Base-by-base conservation (phyloP, 441 rosid genomes). In the Gossypium trilobum region DNA sequence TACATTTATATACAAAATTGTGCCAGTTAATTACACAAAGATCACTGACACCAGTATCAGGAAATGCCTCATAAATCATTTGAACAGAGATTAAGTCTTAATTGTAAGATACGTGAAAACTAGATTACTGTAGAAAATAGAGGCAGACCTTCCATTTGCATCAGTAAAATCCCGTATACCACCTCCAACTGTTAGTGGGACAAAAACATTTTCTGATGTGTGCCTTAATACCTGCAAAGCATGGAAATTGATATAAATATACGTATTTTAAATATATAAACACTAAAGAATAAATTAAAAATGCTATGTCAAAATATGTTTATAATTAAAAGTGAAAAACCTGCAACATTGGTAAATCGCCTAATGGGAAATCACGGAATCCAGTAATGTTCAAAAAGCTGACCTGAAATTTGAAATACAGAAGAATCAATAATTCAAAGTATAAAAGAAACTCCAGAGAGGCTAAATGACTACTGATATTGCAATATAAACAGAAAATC, bases 101-200 rank as follows among this genome's bases (percentile, higher is more conserved):
- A 27, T 51, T 0, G 13, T 16, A 9, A 68, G n/a, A 68, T 33
- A 52, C 2, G 19, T 2, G 61, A 17, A 68, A 29, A 31, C 13
- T 36, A 68, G 7, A 51, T 22, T 20, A 62, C 14, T 17, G 29
- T 25, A 46, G 29, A 23, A 51, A 19, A 54, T 3, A 42, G n/a
- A 56, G 17, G 71, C 20, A 54, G 82, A 89, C 99, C 95, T 91
- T 83, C 96, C 99, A 74, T 81, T 91, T 74, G 93, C 94, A 78
- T 95, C 98, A 6, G 91, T 92, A 79, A 92, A 95, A 80, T 95
- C 98, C 82, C 97, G 85, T 67, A 95, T 89, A 73, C 99, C 98
- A 84, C 99, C 99, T 81, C 98, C 99, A 75, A 92, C 98, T 10
- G 98, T 88, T 74, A 95, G 81, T n/a, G 99, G 99, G 52, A 92